Evolutionary conservation across 2,329 filamentous ascomycete genomes (phyloP).

Genomic region (Paracamarosporium sp.): DNA sequence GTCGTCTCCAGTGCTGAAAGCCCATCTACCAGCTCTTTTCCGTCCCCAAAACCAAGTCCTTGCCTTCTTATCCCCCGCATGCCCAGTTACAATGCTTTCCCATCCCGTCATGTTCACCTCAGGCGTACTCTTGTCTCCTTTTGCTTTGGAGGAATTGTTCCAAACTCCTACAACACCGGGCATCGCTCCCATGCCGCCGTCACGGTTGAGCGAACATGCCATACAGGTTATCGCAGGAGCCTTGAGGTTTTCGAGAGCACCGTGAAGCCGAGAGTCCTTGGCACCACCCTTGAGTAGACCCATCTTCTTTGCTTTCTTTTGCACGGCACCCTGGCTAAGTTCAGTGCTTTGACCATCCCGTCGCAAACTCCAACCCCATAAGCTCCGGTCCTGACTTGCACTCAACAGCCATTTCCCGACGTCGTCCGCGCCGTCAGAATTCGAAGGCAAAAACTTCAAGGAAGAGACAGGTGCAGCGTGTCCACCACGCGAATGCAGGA

Average conservation of each 20-base stretch:
- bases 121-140: slow-evolving; percentile 70
- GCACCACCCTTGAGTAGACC: slow-evolving; percentile 70
- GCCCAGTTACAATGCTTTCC: slow-evolving; percentile 96
- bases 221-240: slow-evolving; percentile 92
- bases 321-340: slow-evolving; percentile 87
- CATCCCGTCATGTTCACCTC: slow-evolving; percentile 83
- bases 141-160: slow-evolving; percentile 73
- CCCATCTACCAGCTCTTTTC: slow-evolving; percentile 91
- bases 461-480: slow-evolving; percentile 86
- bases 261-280: slow-evolving; percentile 66
- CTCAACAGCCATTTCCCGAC: slow-evolving; percentile 94
- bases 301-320: slow-evolving; percentile 87
- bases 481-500: slow-evolving; percentile 84
- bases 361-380: slow-evolving; percentile 96
- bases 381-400: slow-evolving; percentile 84
- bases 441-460: slow-evolving; percentile 83
- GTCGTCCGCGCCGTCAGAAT: slow-evolving; percentile 87
- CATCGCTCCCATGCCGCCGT: slow-evolving; percentile 88
- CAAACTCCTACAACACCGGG: slow-evolving; percentile 81
- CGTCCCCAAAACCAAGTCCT: slow-evolving; percentile 99
- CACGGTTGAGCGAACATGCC: slow-evolving; percentile 88
- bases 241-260: slow-evolving; percentile 75
- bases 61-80: slow-evolving; percentile 82
- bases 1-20: slow-evolving; percentile 83
- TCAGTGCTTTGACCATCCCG: slow-evolving; percentile 94